Evolutionary conservation across 371 early-diverging fungal species (phyloP).

Genomic region (Haplosporangium sp.): DNA sequence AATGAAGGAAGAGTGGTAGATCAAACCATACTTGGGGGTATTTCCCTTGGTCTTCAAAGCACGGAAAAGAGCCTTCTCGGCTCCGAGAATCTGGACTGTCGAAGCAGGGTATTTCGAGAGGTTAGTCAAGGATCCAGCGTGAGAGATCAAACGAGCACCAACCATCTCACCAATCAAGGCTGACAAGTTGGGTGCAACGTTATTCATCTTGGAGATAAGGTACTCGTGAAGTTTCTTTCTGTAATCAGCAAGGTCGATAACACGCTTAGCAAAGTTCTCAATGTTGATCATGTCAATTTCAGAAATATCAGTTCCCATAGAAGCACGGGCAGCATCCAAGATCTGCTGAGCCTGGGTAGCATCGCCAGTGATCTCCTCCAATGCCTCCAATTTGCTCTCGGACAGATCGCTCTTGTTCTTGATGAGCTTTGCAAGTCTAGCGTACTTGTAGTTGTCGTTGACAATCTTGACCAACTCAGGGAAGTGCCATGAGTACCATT

Average conservation of each 20-base stretch:
- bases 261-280: slow-evolving; percentile 92
- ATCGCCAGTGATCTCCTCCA: slow-evolving; percentile 70
- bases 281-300: slow-evolving; percentile 96
- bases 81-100: slow-evolving; percentile 99
- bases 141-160: slow-evolving; percentile 95
- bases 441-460: slow-evolving; percentile 92
- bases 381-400: slow-evolving; percentile 77
- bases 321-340: slow-evolving; percentile 92
- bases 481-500: slow-evolving; percentile 99
- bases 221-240: slow-evolving; percentile 92
- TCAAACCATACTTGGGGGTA: slow-evolving; percentile 99
- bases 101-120: slow-evolving; percentile 97
- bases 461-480: slow-evolving; percentile 98
- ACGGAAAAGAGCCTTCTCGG: slow-evolving; percentile 98
- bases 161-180: slow-evolving; percentile 98
- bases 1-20: slow-evolving; percentile 97
- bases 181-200: slow-evolving; percentile 98
- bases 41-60: slow-evolving; percentile 98
- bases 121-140: slow-evolving; percentile 98
- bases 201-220: slow-evolving; percentile 94
- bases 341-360: slow-evolving; percentile 80
- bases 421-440: slow-evolving; percentile 88
- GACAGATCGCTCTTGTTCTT: slow-evolving; percentile 90
- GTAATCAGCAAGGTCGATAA: slow-evolving; percentile 93
- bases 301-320: slow-evolving; percentile 96